These are phyloP conservation scores for Bretziella fagacearum DNA, from an alignment of 2,329 filamentous ascomycete species.

Conservation along the genomic window DNA sequence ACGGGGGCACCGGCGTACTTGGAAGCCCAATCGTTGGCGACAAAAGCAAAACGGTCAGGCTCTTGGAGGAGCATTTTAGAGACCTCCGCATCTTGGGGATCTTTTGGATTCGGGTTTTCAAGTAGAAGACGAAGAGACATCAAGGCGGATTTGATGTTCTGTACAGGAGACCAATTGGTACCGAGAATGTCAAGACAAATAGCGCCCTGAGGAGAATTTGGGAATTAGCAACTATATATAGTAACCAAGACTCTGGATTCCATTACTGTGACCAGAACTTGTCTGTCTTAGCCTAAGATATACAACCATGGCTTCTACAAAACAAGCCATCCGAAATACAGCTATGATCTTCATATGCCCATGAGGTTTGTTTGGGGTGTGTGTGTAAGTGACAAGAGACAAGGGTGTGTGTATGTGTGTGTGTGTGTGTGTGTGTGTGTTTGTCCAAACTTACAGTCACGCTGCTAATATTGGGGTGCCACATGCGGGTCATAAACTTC, in stretches of 20 bases:
- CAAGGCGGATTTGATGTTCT: conserved; percentile 90
- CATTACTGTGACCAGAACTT: not conserved
- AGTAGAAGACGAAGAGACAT: conserved; percentile 87
- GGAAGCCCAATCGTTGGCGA: conserved; percentile 82
- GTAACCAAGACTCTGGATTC: no score
- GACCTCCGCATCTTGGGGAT: conserved; percentile 92
- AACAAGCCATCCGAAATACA: not conserved
- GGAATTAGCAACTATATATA: not conserved
- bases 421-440: no score
- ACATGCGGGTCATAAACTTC: conserved; percentile 83
- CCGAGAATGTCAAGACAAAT: conserved; percentile 92
- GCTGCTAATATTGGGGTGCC: conserved; percentile 94
- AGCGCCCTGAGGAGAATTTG: conserved; percentile 48
- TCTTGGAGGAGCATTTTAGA: conserved; percentile 73
- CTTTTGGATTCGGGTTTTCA: conserved; percentile 83
- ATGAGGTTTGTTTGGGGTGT: no score
- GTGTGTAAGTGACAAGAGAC: not conserved
- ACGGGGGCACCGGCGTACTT: conserved; percentile 60
- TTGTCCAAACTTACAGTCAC: conserved; percentile 70
- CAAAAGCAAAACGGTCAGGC: conserved; percentile 60
- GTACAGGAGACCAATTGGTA: conserved; percentile 81
- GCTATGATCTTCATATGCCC: no score
- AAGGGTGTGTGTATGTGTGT: not conserved
- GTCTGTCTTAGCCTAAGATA: no score
- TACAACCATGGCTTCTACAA: no score